Base-by-base conservation (phyloP, 805 yeast genomes). In the Lachancea mirantina region DNA sequence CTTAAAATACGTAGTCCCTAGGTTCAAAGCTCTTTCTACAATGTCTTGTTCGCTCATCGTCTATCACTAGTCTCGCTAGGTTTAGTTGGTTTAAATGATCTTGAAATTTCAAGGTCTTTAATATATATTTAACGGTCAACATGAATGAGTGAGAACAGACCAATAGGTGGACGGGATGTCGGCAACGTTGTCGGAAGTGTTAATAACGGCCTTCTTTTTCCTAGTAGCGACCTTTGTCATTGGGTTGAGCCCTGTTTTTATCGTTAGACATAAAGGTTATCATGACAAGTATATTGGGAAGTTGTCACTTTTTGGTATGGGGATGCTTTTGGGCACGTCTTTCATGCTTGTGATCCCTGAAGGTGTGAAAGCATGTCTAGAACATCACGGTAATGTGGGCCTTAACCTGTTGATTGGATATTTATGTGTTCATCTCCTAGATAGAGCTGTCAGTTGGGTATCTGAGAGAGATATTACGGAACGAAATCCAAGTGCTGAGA, bases 271-370 rank as follows among this genome's bases (percentile, higher is more conserved):
- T 14, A 39, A 32, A 18, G 36, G 27, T n/a, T 26, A 26, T 15
- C 33, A 35, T n/a, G 43, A 40, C 24, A 34, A 42, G 18, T 53
- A 47, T 23, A 39, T 70, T 19, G 52, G 57, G 15, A 39, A 50
- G 19, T 42, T 68, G 7, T 68, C 79, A 1, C 61, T 67, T 8
- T 62, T 74, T 44, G 72, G 78, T 37, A 63, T 70, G 40, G 83
- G 81, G 1, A 57, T 76, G 43, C 52, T 76, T 32, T 50, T 74
- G 8, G 74, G 80, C 3, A 70, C 80, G 0, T 65, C 76, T 0
- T 55, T 74, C 35, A 65, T 68, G 35, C 50, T 76, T 13, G 70
- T 75, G 8, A 63, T 76, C 14, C 81, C 81, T 0, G 83, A 76
- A 46, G 81, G 80, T 3, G 52, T 73, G 4, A 64, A 60, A 32